phyloP scores from a whole-genome alignment of 441 rosid species.

The Corymbia citriodora region DNA sequence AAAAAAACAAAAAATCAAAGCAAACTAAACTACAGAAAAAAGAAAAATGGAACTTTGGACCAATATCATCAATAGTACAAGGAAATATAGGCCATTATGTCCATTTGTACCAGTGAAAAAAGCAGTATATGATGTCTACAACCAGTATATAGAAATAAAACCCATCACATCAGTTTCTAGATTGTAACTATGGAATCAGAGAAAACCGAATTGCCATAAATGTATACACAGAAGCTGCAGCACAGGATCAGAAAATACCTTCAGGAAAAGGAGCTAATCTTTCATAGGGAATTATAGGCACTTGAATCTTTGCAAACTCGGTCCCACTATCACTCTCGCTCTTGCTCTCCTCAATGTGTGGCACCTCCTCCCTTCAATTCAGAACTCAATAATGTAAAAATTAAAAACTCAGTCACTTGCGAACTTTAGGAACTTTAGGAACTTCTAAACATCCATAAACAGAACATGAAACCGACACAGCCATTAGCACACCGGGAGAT shows the following conservation, averaged over 20 bases:
- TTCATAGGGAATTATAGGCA: constrained; percentile 45
- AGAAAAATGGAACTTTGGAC: background rate
- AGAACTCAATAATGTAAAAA: constrained; percentile 15
- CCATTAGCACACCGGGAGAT: background rate
- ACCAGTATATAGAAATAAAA: background rate
- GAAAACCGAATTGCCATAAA: background rate
- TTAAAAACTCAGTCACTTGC: background rate
- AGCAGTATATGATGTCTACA: background rate
- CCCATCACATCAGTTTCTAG: background rate
- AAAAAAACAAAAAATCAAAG: background rate
- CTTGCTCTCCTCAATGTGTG: constrained; percentile 15
- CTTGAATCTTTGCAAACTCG: constrained; percentile 23
- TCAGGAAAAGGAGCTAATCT: constrained; percentile 25
- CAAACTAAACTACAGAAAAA: background rate
- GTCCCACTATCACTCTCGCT: constrained; percentile 8
- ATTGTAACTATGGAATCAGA: background rate
- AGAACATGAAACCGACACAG: background rate
- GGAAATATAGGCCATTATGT: background rate
- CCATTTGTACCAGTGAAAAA: background rate
- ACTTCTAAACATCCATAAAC: background rate
- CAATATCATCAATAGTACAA: background rate
- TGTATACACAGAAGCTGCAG: background rate
- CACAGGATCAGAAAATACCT: constrained; percentile 22
- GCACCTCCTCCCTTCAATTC: constrained; percentile 31
- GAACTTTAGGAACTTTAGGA: background rate